Base-by-base conservation (phyloP, 2,329 filamentous ascomycete genomes). In the Diaporthe sp. region DNA sequence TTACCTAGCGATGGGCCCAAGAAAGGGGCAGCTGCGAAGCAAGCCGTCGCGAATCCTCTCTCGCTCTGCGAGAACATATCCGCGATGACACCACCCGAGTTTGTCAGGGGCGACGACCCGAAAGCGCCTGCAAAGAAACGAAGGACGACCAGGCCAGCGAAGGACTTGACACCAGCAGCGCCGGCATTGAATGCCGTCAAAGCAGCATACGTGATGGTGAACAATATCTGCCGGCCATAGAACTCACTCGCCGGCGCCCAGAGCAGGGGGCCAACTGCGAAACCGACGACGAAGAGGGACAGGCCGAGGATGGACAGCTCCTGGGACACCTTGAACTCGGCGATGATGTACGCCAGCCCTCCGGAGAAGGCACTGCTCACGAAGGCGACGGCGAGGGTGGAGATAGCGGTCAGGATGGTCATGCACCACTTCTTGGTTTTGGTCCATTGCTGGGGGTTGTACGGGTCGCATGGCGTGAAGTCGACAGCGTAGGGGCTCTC, bases 331-430 rank as follows among this genome's bases (percentile, higher is more conserved):
- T 84, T 74, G 77, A 94, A 94, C 47, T 91, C 85, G 1, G 76
- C 58, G 20, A 92, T 85, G 72, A 94, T 86, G 67, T 90, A 84
- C 12, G 78, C 74, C 20, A 92, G 82, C 63, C 90, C 90, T 17
- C 91, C 90, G 5, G 90, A 90, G 82, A 91, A 94, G 44, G 93
- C 93, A 1, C 91, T 93, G 25, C 92, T 94, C 72, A 91, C 90
- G 79, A 95, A 93, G 3, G 94, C 87, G 42, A 95, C 92, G 39
- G 89, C 92, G 58, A 95, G 87, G 1, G 92, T 93, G 20, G 93
- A 90, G 39, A 93, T 79, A 17, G 93, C 92, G 74, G 93, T 90
- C 55, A 93, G 82, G 71, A 90, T 80, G 2, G 92, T 93, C 77
- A 93, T 90, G 42, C 82, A 81, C 93, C 93, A 95, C 85, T 94